Evolutionary conservation across 1,284 basidiomycete species (phyloP).

Genomic region (Exsudoporus floridanus): DNA sequence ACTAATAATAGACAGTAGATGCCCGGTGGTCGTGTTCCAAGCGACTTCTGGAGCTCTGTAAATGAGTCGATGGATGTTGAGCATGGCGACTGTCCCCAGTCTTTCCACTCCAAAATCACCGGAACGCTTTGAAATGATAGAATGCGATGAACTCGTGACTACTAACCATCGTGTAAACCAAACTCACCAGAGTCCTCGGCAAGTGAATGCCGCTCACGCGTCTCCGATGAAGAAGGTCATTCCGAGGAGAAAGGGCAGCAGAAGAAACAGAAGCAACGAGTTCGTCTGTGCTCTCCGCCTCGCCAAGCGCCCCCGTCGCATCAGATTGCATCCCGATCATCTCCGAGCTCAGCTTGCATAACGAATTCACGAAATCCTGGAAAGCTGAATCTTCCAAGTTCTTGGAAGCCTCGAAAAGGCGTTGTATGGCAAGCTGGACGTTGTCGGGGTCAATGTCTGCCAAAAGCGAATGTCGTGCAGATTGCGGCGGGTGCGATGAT

Average conservation of each 20-base stretch:
- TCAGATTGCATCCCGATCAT: constrained; percentile 85
- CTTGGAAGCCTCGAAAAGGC: constrained; percentile 81
- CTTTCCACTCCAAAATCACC: constrained; percentile 88
- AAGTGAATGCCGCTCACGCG: constrained; percentile 84
- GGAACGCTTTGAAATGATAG: constrained; percentile 49
- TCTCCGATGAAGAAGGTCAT: constrained; percentile 56
- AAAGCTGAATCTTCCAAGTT: constrained; percentile 84
- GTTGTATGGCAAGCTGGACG: constrained; percentile 70
- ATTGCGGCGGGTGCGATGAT: constrained; percentile 15
- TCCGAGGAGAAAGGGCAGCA: constrained; percentile 41
- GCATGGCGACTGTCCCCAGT: constrained; percentile 73
- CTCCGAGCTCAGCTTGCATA: constrained; percentile 83
- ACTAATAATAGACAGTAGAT: constrained; percentile 75
- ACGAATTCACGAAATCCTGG: constrained; percentile 74
- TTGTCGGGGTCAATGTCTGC: constrained; percentile 77
- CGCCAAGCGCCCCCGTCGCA: constrained; percentile 31
- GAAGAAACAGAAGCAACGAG: constrained; percentile 33
- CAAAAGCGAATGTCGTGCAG: constrained; percentile 56
- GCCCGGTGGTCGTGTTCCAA: constrained; percentile 79
- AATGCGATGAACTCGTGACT: not conserved
- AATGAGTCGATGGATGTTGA: constrained; percentile 86
- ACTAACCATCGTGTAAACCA: not conserved
- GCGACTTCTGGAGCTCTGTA: constrained; percentile 77
- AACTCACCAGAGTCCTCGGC: constrained; percentile 68
- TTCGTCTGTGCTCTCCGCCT: constrained; percentile 45